Evolutionary conservation across 2,329 filamentous ascomycete genomes (phyloP), one percentile per base, ranked within the genome.

Genomic region (Diaporthe australafricana): DNA sequence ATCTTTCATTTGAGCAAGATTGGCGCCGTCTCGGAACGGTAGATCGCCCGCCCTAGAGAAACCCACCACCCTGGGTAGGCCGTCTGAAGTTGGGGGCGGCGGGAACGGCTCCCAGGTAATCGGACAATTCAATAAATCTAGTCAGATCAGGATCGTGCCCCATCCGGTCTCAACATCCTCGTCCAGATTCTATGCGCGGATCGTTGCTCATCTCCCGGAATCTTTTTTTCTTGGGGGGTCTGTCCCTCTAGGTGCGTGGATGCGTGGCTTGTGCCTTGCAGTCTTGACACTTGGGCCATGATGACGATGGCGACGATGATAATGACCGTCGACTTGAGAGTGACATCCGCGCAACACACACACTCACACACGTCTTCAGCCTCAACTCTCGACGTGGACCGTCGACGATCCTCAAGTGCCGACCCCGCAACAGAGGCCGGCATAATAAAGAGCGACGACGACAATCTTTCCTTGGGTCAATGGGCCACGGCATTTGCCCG

Each of bases 101-200:
- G 27, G 27, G 60, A 48, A 22, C 9, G 8, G 25, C 35, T n/a
- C 8, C 57, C 57, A 20, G 38, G 38, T 40, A 40, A 40, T 40
- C 38, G 32, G 35, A 22, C 42, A 35, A 48, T 63, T 42, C 22
- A 48, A 35, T 25, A 35, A 63, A 47, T 47, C 40, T 35, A 35
- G 27, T 30, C n/a, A 38, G 60, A 50, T 65, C 60, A 50, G 60
- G 60, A 50, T 16, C 45, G n/a, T n/a, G 3, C 14, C 60, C 45
- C 60, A 65, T 65, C 60, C 60, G 45, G 60, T 65, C 60, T 65
- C 60, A 65, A 65, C 60, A 38, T 50, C 48, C 32, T 65, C 45
- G 60, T 50, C 60, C 30, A 35, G 50, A 65, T 50, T 9, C 8
- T 25, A 27, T 27, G 22, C 16, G 7, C 38, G 35, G 56, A 5